Percentiles rank a stretch among this genome's conserved stretches.
Evolutionary conservation across 345 rosid species (phyloP).

Genomic region (Bruguiera gymnorhiza): DNA sequence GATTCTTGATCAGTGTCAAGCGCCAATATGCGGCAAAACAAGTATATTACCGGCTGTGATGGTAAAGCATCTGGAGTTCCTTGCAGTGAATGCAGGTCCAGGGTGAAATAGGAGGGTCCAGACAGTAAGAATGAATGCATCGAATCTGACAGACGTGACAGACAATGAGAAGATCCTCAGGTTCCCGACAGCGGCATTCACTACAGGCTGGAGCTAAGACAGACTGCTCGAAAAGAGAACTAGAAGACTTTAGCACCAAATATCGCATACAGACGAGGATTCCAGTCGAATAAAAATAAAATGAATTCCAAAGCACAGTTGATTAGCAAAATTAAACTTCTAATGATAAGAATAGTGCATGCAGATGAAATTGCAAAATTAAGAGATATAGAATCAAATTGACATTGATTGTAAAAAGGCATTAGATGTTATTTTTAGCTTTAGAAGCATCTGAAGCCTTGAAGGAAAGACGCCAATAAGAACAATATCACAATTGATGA

Average conservation of each 20-base stretch:
- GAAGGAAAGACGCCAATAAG: no score
- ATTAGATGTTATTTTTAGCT: no score
- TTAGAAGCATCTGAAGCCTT: no score
- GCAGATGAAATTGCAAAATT: no score
- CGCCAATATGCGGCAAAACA: background rate
- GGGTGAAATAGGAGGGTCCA: slow-evolving; percentile 74
- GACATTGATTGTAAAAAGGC: no score
- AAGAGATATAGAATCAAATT: no score
- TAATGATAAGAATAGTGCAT: no score
- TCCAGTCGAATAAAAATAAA: background rate
- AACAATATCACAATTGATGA: no score
- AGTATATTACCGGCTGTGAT: slow-evolving; percentile 13
- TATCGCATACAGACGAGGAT: slow-evolving; percentile 1
- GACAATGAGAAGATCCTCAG: slow-evolving; percentile 66
- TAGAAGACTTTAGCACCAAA: slow-evolving; percentile 1
- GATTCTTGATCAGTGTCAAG: background rate
- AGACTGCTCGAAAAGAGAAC: slow-evolving; percentile 35
- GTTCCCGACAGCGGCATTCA: slow-evolving; percentile 59
- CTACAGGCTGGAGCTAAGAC: slow-evolving; percentile 45
- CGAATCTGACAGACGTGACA: slow-evolving; percentile 63
- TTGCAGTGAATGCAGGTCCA: slow-evolving; percentile 88
- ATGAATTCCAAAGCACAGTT: background rate
- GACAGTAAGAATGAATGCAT: slow-evolving; percentile 70
- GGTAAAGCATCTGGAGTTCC: slow-evolving; percentile 62
- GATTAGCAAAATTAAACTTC: background rate